Base-by-base conservation (phyloP, 2,329 filamentous ascomycete genomes). In the Xylariaceae sp. region DNA sequence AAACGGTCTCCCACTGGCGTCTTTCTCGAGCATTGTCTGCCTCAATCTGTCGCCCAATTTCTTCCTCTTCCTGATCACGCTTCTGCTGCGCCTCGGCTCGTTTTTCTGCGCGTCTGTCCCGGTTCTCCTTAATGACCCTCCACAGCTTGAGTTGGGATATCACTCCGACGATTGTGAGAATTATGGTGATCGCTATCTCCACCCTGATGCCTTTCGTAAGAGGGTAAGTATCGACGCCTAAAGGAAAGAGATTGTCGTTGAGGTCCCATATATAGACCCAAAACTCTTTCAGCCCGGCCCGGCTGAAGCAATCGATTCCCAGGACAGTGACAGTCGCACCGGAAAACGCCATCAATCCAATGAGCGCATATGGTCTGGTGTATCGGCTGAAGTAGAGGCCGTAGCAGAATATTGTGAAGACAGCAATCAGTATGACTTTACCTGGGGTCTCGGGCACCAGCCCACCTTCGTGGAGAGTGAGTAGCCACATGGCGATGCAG, bases 281-380 rank as follows among this genome's bases (percentile, higher is more conserved):
- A 53, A 96, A 96, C 62, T 97, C 91, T 63, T 95, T 96, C 54
- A 95, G 69, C 0, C 91, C 91, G n/a, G 89, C 89, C 48, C 81
- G 74, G 55, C 83, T 91, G 55, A 91, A 94, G 63, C 89, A 95
- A 61, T 97, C 91, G 43, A 97, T 86, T 2, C 91, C 91, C 2
- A 97, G 65, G 12, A 95, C 78, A 1, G 85, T 73, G 3, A 79
- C 79, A 0, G 89, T 95, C 3, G 89, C 84, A 7, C 91, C 91
- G 4, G 81, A 76, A 58, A 96, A 94, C 0, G 90, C 79, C 11
- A 89, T 89, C 36, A 79, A 79, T 11, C 71, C 70, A 29, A 96
- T 91, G 37, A 95, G 67, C 2, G 81, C 84, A 63, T 91, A 91
- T 9, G 81, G 79, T 32, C 89, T 78, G 0, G 89, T 95, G 57